A percentile compares a stretch with the other conserved stretches of the same genome.
Conservation (phyloP, 148 eudicot species). For the Simmondsia chinensis region DNA sequence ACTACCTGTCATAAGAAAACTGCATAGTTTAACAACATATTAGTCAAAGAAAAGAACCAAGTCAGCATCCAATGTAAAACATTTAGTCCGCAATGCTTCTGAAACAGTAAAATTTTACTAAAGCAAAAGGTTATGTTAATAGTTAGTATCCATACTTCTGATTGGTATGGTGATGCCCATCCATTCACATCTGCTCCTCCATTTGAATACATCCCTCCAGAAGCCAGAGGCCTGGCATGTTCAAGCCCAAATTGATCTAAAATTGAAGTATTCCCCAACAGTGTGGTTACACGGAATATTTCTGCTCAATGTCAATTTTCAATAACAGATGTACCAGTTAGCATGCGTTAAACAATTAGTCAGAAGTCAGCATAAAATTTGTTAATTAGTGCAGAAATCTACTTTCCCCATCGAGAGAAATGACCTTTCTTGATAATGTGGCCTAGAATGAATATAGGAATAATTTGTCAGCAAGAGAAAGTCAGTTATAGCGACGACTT, state of each 20-base stretch:
- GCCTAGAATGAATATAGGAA: too few species aligned
- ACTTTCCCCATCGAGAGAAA: background rate
- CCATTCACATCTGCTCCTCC: conserved; percentile 95
- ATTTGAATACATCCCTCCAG: conserved; percentile 92
- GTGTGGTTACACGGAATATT: conserved; percentile 95
- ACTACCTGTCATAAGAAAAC: conserved; percentile 52
- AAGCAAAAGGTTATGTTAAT: conserved; percentile 81
- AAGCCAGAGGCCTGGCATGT: conserved; percentile 92
- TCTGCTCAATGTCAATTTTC: conserved; percentile 98
- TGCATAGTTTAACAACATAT: conserved; percentile 22
- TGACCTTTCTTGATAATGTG: background rate
- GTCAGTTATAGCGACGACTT: too few species aligned
- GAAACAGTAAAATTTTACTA: conserved; percentile 60
- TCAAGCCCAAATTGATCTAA: conserved; percentile 99
- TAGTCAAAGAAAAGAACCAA: conserved; percentile 23
- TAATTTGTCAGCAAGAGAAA: background rate
- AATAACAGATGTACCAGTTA: conserved; percentile 97
- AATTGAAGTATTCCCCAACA: conserved; percentile 99
- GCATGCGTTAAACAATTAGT: conserved; percentile 66
- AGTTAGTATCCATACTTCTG: conserved; percentile 99
- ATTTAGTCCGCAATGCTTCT: conserved; percentile 40
- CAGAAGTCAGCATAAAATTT: conserved; percentile 58
- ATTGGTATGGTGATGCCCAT: conserved; percentile 91
- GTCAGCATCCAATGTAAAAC: conserved; percentile 46
- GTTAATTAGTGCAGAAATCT: conserved; percentile 36